Conservation (phyloP, 371 early-diverging fungal species). For the Apophysomyces trapeziformis region DNA sequence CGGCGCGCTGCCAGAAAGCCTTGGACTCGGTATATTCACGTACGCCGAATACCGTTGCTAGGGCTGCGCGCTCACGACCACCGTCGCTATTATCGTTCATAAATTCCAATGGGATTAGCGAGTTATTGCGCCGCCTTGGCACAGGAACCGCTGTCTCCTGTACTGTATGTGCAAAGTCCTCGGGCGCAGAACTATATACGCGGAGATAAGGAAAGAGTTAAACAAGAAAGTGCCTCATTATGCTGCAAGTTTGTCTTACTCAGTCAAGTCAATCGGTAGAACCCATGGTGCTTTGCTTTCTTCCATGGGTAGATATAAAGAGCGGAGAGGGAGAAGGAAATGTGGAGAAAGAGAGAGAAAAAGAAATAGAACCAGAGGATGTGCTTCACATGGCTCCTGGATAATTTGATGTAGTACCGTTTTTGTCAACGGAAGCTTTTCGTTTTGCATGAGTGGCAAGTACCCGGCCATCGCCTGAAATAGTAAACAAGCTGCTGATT, state of each 20-base stretch:
- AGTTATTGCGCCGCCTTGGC: conserved; percentile 43
- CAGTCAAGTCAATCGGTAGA: neutral
- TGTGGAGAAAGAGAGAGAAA: neutral
- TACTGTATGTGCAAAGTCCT: conserved; percentile 3
- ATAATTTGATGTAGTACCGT: conserved; percentile 11
- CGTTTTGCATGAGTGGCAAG: conserved; percentile 2
- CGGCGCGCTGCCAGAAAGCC: conserved; percentile 47
- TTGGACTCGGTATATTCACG: conserved; percentile 52
- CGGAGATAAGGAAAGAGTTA: conserved; percentile 8
- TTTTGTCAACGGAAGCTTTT: neutral
- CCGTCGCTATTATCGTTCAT: conserved; percentile 46
- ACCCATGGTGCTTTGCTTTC: neutral
- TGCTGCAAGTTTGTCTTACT: conserved; percentile 4
- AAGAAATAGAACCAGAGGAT: neutral
- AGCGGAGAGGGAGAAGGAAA: neutral
- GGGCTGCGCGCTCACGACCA: conserved; percentile 47
- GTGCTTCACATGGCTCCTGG: neutral
- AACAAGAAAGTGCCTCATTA: conserved; percentile 1
- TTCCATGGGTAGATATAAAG: neutral
- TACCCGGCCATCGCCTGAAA: conserved; percentile 7
- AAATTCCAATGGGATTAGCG: conserved; percentile 42
- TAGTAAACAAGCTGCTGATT: conserved; percentile 1
- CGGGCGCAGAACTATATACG: neutral
- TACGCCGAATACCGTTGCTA: conserved; percentile 56
- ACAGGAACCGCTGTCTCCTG: conserved; percentile 34